Evolutionary conservation across 768 basidiomycete species (phyloP).

Genomic region (Paxillus rubicundulus): DNA sequence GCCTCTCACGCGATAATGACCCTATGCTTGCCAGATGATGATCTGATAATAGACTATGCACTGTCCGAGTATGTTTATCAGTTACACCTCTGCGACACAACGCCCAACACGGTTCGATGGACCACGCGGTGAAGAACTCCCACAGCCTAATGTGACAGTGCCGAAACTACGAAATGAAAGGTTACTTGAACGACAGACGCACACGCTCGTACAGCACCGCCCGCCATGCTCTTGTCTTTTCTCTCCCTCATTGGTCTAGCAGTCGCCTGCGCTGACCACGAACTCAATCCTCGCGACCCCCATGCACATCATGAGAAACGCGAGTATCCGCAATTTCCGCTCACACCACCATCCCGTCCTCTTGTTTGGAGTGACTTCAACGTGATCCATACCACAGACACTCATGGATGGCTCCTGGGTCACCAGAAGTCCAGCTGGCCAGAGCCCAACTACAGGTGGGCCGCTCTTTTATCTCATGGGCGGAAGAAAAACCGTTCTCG

Average conservation of each 20-base stretch:
- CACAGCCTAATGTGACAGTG: neutral
- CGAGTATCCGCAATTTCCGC: conserved; percentile 38
- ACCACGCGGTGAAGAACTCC: too few relatives aligned
- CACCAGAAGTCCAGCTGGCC: conserved; percentile 74
- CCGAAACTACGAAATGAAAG: neutral
- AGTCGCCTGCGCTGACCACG: conserved; percentile 19
- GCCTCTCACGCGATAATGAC: too few relatives aligned
- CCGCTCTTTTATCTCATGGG: neutral
- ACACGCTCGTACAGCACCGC: neutral
- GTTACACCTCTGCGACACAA: too few relatives aligned
- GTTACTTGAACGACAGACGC: neutral
- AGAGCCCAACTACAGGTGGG: conserved; percentile 71
- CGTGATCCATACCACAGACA: conserved; percentile 84
- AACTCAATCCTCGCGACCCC: conserved; percentile 21
- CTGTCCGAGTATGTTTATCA: too few relatives aligned
- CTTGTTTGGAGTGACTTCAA: conserved; percentile 90
- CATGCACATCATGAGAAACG: conserved; percentile 36
- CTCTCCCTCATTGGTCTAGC: conserved; percentile 17
- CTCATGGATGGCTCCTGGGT: conserved; percentile 78
- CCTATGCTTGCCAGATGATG: too few relatives aligned
- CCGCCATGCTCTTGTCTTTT: conserved; percentile 12
- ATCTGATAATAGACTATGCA: too few relatives aligned
- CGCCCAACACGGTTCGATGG: neutral
- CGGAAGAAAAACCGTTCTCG: neutral
- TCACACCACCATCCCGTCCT: conserved; percentile 59